These are phyloP conservation scores for Phytophthora multivora DNA, from an alignment of 352 stramenopile species.

Conservation along the genomic window DNA sequence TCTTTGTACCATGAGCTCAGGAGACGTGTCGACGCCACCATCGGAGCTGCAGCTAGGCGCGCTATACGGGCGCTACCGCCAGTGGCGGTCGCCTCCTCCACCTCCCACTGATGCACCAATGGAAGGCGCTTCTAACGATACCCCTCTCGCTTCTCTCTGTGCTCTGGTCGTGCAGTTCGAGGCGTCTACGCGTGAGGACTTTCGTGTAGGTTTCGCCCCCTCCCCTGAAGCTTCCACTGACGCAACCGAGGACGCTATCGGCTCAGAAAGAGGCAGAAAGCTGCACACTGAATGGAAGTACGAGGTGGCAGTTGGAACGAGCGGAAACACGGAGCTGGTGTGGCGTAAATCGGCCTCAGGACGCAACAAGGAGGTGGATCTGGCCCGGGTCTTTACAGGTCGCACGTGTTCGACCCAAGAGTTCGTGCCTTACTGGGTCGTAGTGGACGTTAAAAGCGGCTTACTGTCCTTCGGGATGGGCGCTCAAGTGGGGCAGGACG, in stretches of 20 bases:
- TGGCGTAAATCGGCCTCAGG: slow-evolving; percentile 57
- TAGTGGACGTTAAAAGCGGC: slow-evolving; percentile 39
- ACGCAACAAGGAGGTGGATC: slow-evolving; percentile 51
- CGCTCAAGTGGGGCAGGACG: slow-evolving; percentile 53
- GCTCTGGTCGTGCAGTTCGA: slow-evolving; percentile 76
- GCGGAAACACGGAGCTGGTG: slow-evolving; percentile 77
- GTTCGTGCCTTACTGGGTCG: slow-evolving; percentile 78
- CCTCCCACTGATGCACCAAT: background rate
- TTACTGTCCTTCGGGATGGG: slow-evolving; percentile 60
- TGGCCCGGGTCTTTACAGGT: slow-evolving; percentile 67
- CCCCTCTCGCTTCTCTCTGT: slow-evolving; percentile 14
- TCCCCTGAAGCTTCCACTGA: slow-evolving; percentile 18
- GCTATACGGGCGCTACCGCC: slow-evolving; percentile 60
- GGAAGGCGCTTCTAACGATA: slow-evolving; percentile 13
- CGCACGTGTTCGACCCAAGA: slow-evolving; percentile 63
- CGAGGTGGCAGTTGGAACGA: slow-evolving; percentile 69
- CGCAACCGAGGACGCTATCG: slow-evolving; percentile 2
- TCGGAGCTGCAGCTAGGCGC: slow-evolving; percentile 54
- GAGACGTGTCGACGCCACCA: slow-evolving; percentile 19
- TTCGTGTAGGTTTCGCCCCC: slow-evolving; percentile 71
- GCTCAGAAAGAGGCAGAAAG: slow-evolving; percentile 9
- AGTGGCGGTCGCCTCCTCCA: slow-evolving; percentile 31
- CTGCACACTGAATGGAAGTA: slow-evolving; percentile 51
- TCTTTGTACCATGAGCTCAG: slow-evolving; percentile 18
- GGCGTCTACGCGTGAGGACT: slow-evolving; percentile 61